Conservation (phyloP, 768 basidiomycete species). For the Lenzites betulinus region DNA sequence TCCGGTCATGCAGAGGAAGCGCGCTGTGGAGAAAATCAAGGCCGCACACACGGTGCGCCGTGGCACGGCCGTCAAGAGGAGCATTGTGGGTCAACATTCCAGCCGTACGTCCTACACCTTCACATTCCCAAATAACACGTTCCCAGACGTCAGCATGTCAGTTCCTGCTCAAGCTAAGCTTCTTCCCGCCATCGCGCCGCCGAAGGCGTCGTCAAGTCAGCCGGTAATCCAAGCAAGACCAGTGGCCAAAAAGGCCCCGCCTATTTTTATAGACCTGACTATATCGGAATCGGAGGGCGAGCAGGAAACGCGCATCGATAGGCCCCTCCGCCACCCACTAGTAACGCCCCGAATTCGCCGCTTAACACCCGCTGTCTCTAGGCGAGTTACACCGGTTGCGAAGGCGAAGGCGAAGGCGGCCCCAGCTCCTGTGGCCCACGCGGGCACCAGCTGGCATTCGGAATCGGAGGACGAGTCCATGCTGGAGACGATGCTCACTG, state of each 20-base stretch:
- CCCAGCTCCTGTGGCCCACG: background rate
- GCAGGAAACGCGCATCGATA: background rate
- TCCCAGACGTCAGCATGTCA: background rate
- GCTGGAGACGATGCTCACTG: constrained; percentile 24
- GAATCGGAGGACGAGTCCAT: constrained; percentile 20
- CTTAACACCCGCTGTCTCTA: constrained; percentile 3
- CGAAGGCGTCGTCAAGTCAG: constrained; percentile 4
- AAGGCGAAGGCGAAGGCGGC: too few species aligned
- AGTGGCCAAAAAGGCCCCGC: constrained; percentile 5
- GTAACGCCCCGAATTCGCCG: constrained; percentile 18
- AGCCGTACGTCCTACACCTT: constrained; percentile 5
- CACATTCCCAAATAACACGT: too few species aligned
- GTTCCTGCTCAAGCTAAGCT: constrained; percentile 1
- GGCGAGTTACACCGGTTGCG: constrained; percentile 12
- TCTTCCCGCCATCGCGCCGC: background rate
- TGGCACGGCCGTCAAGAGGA: constrained; percentile 1
- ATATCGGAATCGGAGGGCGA: constrained; percentile 19
- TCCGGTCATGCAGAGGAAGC: constrained; percentile 1
- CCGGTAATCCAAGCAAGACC: background rate
- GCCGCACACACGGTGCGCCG: constrained; percentile 3
- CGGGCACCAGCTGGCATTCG: background rate
- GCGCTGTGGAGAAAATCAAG: constrained; percentile 2
- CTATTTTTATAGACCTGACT: constrained; percentile 23
- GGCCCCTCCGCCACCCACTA: constrained; percentile 12
- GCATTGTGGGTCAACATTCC: background rate